Base-by-base conservation (phyloP, 2,329 filamentous ascomycete species). In the Monosporascus sp. region DNA sequence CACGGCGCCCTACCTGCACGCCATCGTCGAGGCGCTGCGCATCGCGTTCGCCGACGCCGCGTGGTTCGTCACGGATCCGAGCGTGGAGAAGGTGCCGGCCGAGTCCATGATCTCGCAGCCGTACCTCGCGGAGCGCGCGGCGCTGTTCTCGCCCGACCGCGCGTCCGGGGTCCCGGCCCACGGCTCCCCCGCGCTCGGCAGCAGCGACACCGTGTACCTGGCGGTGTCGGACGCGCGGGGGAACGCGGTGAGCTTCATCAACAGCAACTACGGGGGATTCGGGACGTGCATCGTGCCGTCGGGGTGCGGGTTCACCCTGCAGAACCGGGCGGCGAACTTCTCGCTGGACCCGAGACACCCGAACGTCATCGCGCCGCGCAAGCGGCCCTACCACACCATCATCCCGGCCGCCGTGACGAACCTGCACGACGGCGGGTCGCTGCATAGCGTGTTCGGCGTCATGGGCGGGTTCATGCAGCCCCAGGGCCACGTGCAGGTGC, bases 381-480 rank as follows among this genome's bases (percentile, higher is more conserved):
- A 97, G 75, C 74, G 94, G 46, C 94, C 94, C 0, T 99, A 97
- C 72, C 94, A 97, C 71, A 99, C 94, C 51, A 97, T 99, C 69
- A 99, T 99, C 63, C 93, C 94, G 0, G 93, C 89, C 0, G 80
- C 97, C 69, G 84, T 93, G 18, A 97, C 94, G 0, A 90, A 94
- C 60, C 68, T 82, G 18, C 73, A 74, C 5, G 90, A 95, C 61
- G 82, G 83, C 25, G 42, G 42, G 11, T 85, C 81, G 48, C 73
- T 97, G 52, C 89, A 96, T 69, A 88, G 84, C 4, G 88, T 96
- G 0, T 97, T 93, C 64, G 94, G 94, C 50, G 93, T 97, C 55
- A 97, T 97, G 94, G 94, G 94, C 50, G 93, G 91, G 2, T 97
- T 95, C 72, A 97, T 97, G 89, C 94, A 99, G 73, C 94, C 94